Percentiles rank a stretch among this genome's conserved stretches.
Evolutionary conservation across 2,329 filamentous ascomycete genomes (phyloP).

Genomic region (Arthrobotrys entomopaga): DNA sequence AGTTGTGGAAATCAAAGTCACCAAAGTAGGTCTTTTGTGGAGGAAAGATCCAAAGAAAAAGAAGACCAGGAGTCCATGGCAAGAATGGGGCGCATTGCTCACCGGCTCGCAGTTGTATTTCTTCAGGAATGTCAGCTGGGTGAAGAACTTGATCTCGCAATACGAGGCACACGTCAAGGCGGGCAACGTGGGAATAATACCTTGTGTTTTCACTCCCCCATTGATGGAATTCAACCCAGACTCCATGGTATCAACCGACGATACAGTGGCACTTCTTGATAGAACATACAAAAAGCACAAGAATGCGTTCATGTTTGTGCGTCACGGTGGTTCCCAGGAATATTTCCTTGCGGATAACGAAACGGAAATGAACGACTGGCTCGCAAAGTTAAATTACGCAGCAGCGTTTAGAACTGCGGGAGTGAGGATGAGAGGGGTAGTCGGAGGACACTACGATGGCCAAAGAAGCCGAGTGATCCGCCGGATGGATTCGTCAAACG

Average conservation of each 20-base stretch:
- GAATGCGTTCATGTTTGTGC: constrained; percentile 89
- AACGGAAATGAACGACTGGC: constrained; percentile 93
- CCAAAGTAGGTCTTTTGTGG: constrained; percentile 94
- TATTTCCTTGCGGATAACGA: constrained; percentile 90
- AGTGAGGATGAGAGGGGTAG: constrained; percentile 86
- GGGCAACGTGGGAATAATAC: constrained; percentile 74
- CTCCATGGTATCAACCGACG: constrained; percentile 89
- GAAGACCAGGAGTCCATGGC: constrained; percentile 94
- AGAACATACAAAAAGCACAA: constrained; percentile 93
- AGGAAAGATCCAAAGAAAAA: constrained; percentile 93
- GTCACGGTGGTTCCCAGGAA: constrained; percentile 87
- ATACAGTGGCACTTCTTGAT: constrained; percentile 88
- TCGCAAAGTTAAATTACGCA: constrained; percentile 94
- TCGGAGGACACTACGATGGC: constrained; percentile 85
- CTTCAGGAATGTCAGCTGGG: constrained; percentile 92
- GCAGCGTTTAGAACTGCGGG: constrained; percentile 92
- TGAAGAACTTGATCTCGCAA: constrained; percentile 89
- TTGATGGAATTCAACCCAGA: constrained; percentile 93
- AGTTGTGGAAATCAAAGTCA: constrained; percentile 96
- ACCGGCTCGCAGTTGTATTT: constrained; percentile 98
- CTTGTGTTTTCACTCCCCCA: constrained; percentile 89
- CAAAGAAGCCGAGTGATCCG: constrained; percentile 78
- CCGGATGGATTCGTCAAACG: constrained; percentile 69
- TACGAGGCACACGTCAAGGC: constrained; percentile 83
- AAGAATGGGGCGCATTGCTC: constrained; percentile 96